Evolutionary conservation across 148 eudicot genomes (phyloP).

Genomic region (Silene conica): DNA sequence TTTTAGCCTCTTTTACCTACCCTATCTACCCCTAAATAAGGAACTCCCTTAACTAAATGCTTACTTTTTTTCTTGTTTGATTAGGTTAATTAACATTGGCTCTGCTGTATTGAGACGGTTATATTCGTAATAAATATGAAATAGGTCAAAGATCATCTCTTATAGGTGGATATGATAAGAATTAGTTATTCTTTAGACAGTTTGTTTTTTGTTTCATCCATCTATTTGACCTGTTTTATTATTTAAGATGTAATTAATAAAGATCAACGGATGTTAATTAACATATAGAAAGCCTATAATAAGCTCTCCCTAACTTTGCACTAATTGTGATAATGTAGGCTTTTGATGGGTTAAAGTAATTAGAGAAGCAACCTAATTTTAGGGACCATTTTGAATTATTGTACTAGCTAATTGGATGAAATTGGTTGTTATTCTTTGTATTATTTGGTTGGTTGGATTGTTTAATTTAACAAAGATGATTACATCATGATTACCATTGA

Average conservation of each 20-base stretch:
- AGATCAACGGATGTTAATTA: no score
- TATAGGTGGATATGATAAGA: no score
- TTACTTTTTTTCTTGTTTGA: not conserved
- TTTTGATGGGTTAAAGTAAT: slow-evolving; percentile 15
- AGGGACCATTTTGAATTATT: not conserved
- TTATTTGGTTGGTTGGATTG: slow-evolving; percentile 11
- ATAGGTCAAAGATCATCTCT: no score
- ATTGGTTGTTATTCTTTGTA: slow-evolving; percentile 3
- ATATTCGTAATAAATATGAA: no score
- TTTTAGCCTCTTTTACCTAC: slow-evolving; percentile 15
- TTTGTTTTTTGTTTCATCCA: no score
- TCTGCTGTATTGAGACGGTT: no score
- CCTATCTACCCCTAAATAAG: slow-evolving; percentile 23
- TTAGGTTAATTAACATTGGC: not conserved
- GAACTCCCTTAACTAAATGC: slow-evolving; percentile 14
- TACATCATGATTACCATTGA: slow-evolving; percentile 22
- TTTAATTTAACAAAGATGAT: slow-evolving; percentile 19
- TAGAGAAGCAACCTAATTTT: not conserved
- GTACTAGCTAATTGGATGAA: not conserved
- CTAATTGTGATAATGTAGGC: slow-evolving; percentile 12
- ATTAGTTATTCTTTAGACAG: no score
- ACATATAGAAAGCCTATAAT: not conserved
- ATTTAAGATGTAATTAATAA: no score
- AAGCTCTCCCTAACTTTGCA: slow-evolving; percentile 10
- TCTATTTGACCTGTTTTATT: no score